phyloP scores from a whole-genome alignment of 2,329 filamentous ascomycete species.

The Beauveria australis region DNA sequence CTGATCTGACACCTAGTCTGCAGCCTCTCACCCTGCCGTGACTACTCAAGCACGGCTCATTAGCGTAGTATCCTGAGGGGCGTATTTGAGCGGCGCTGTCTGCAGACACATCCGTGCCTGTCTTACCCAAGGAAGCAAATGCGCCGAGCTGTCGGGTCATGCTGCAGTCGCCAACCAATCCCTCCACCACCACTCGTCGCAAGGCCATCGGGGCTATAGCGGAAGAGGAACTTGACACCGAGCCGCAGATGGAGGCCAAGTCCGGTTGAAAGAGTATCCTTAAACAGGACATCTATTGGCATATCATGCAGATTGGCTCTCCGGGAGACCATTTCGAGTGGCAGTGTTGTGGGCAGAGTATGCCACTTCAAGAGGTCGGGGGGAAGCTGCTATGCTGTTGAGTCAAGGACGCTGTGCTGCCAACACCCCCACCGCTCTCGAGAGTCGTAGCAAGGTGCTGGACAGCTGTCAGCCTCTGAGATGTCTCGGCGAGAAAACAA shows the following conservation, averaged over 20 bases:
- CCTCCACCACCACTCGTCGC: background rate
- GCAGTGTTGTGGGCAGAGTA: background rate
- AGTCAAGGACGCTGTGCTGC: background rate
- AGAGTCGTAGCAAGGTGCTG: background rate
- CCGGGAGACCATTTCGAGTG: background rate
- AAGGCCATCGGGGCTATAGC: background rate
- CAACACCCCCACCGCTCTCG: background rate
- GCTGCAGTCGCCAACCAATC: background rate
- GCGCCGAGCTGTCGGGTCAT: background rate
- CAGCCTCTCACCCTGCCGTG: background rate
- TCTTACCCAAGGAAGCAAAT: background rate
- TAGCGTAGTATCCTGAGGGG: background rate
- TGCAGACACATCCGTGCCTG: background rate
- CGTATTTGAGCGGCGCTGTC: background rate
- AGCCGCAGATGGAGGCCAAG: background rate
- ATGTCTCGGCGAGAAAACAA: background rate
- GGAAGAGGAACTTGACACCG: background rate
- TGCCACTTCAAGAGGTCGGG: background rate
- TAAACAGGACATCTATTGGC: background rate
- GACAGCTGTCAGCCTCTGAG: background rate
- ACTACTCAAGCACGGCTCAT: background rate
- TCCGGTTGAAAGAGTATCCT: too few species aligned
- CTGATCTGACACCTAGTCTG: background rate
- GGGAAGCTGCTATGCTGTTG: background rate
- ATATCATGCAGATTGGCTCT: background rate